Percentiles rank a stretch among this genome's conserved stretches.
These are phyloP conservation scores for Hsuehochloa calcarea DNA, from an alignment of 176 grass and related monocot genomes.

Conservation along the genomic window DNA sequence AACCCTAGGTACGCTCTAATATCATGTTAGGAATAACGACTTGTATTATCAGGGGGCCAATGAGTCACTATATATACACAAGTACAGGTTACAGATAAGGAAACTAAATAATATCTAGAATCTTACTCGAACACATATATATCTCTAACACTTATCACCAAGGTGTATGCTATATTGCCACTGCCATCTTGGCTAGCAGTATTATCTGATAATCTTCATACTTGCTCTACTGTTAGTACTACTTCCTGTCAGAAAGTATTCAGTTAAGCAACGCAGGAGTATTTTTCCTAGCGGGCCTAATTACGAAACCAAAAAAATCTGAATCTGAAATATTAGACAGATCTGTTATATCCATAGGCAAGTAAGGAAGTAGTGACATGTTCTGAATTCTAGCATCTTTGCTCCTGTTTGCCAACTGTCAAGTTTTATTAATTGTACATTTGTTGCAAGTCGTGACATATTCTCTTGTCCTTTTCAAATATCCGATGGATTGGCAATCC, in stretches of 20 bases:
- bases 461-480: constrained; percentile 16
- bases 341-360: neutral
- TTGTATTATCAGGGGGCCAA: too few relatives aligned
- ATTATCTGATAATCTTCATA: neutral
- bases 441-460: neutral
- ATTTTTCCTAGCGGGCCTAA: neutral
- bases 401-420: neutral
- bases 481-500: neutral
- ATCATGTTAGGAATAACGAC: too few relatives aligned
- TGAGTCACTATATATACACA: too few relatives aligned
- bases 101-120: too few relatives aligned
- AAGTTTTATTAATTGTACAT: neutral
- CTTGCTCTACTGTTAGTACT: neutral
- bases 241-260: neutral
- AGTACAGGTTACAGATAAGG: too few relatives aligned
- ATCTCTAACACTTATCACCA: neutral
- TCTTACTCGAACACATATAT: too few relatives aligned
- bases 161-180: neutral
- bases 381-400: neutral
- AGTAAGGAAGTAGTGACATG: neutral
- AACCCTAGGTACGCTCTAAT: too few relatives aligned
- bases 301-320: neutral
- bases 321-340: neutral
- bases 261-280: neutral
- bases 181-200: neutral